A percentile compares a stretch with the other conserved stretches of the same genome.
Conservation (phyloP, 208 protist genomes). For the Acanthamoeba lenticulata region DNA sequence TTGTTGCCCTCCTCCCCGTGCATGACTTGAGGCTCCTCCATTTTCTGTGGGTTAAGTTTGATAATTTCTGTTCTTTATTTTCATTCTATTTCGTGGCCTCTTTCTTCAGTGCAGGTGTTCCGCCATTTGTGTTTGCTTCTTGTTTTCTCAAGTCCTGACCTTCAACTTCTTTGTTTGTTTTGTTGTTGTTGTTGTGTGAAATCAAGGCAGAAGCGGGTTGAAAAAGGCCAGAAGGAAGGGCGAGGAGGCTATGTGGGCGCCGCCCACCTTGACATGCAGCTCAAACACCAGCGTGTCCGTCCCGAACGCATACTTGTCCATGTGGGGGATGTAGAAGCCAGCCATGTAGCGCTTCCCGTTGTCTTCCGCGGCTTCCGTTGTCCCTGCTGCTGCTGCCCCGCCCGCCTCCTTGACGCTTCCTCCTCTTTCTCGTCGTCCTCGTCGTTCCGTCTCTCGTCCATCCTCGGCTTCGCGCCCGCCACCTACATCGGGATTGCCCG, state of each 20-base stretch:
- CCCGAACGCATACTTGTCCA: conserved; percentile 17
- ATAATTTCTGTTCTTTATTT: too few species aligned
- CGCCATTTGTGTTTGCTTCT: neutral
- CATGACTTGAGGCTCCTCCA: neutral
- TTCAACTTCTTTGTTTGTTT: too few species aligned
- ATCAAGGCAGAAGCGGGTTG: neutral
- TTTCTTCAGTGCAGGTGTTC: too few species aligned
- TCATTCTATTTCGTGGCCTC: too few species aligned
- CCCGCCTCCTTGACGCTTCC: neutral
- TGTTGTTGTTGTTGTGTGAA: neutral
- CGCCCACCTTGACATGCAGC: neutral
- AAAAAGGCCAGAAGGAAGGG: neutral
- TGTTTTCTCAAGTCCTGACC: too few species aligned
- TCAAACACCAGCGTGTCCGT: conserved; percentile 17
- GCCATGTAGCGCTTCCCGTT: neutral
- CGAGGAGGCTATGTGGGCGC: neutral
- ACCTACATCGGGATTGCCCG: too few species aligned
- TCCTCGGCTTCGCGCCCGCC: neutral
- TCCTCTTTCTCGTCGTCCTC: neutral
- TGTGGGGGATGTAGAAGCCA: neutral
- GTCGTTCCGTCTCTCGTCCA: neutral
- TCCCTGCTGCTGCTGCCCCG: neutral
- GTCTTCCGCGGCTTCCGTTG: neutral
- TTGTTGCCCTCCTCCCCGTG: neutral
- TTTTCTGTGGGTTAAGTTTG: too few species aligned